Evolutionary conservation across 345 rosid species (phyloP).

Genomic region (Murraya paniculata): DNA sequence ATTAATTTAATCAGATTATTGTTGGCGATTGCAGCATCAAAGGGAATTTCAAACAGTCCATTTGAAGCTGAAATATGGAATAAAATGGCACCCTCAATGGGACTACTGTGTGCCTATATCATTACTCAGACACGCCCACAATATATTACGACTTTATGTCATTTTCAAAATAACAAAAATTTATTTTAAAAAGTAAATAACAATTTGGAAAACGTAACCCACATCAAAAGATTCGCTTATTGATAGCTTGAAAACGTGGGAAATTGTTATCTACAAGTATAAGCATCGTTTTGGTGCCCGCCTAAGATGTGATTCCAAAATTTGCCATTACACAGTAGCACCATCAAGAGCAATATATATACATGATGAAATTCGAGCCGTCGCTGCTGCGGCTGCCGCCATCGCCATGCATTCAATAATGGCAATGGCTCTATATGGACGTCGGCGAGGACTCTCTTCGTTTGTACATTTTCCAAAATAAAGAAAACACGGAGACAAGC

Average conservation of each 20-base stretch:
- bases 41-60: slow-evolving; percentile 26
- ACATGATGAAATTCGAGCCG: background rate
- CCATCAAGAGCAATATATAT: background rate
- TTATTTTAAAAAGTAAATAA: background rate
- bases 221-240: slow-evolving; percentile 55
- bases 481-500: background rate
- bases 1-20: background rate
- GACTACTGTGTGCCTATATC: background rate
- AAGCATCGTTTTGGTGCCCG: slow-evolving; percentile 29
- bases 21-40: slow-evolving; percentile 17
- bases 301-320: slow-evolving; percentile 28
- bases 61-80: slow-evolving; percentile 21
- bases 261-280: slow-evolving; percentile 75
- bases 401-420: background rate
- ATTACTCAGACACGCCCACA: slow-evolving; percentile 21
- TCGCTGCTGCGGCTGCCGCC: background rate
- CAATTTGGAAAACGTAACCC: background rate
- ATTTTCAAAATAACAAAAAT: slow-evolving; percentile 20
- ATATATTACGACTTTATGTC: slow-evolving; percentile 36
- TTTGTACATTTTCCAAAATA: background rate
- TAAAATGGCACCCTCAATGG: slow-evolving; percentile 22
- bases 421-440: background rate
- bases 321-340: no score
- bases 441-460: background rate
- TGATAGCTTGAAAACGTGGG: slow-evolving; percentile 57